Conservation (phyloP, 768 basidiomycete species). For the Asterophora lycoperdoides region DNA sequence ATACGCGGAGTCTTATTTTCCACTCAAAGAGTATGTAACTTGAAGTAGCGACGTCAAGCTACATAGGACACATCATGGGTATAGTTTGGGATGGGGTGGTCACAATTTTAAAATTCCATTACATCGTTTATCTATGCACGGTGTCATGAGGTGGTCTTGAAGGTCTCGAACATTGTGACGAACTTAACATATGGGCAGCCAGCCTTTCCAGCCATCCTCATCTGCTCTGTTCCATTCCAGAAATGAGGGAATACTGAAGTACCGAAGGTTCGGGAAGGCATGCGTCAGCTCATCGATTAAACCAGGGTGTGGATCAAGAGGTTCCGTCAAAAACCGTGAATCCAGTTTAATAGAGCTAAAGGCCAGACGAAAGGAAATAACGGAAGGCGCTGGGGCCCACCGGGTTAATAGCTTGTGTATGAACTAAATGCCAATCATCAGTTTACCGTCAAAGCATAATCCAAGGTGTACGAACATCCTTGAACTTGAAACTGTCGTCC, state of each 20-base stretch:
- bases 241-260: constrained; percentile 1
- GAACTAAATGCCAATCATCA: neutral
- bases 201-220: constrained; percentile 5
- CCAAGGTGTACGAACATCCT: neutral
- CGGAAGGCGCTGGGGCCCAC: constrained; percentile 10
- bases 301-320: constrained; percentile 7
- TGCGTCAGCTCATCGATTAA: neutral
- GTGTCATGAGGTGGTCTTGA: no score
- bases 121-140: no score
- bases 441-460: neutral
- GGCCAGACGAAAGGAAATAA: constrained; percentile 3
- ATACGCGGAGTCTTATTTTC: no score
- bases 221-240: constrained; percentile 8
- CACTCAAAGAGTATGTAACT: no score
- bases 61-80: no score
- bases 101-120: no score
- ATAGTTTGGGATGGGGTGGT: no score
- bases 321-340: neutral
- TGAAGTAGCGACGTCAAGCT: no score
- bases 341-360: no score
- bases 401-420: neutral
- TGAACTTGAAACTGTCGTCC: neutral
- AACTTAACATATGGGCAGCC: neutral
- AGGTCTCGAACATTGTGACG: no score
- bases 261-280: constrained; percentile 12